Evolutionary conservation across 495 filamentous ascomycete species (phyloP).

Genomic region (Astrothelium subdiscretum): DNA sequence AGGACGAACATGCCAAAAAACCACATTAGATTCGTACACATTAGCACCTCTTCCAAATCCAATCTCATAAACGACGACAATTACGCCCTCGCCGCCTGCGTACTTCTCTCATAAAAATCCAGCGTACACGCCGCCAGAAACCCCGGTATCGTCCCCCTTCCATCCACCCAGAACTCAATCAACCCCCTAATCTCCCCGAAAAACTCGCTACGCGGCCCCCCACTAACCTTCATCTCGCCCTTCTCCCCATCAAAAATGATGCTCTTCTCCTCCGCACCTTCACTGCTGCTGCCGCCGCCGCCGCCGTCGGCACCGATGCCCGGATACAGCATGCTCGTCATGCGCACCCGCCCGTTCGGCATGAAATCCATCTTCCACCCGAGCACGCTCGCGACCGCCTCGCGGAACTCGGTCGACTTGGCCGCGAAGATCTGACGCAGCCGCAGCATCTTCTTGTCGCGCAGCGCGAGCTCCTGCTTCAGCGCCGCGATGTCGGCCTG

Average conservation of each 20-base stretch:
- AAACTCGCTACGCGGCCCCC: constrained; percentile 77
- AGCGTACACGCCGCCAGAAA: constrained; percentile 81
- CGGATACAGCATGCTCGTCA: constrained; percentile 68
- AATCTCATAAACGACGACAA: neutral
- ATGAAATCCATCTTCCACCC: constrained; percentile 91
- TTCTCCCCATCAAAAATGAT: constrained; percentile 96
- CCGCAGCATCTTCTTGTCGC: constrained; percentile 72
- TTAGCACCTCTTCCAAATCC: neutral
- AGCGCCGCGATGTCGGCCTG: constrained; percentile 62
- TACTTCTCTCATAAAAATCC: constrained; percentile 82
- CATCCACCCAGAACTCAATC: constrained; percentile 89
- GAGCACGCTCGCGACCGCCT: constrained; percentile 76
- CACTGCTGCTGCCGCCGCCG: constrained; percentile 35
- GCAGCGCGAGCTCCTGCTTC: constrained; percentile 59
- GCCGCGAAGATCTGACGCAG: constrained; percentile 81
- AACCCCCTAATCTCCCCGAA: constrained; percentile 69
- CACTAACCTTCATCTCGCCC: constrained; percentile 92
- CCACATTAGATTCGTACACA: neutral
- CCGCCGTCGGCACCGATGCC: constrained; percentile 20
- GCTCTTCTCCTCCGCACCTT: constrained; percentile 61
- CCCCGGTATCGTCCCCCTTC: constrained; percentile 80
- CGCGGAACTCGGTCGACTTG: constrained; percentile 85
- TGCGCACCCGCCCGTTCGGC: constrained; percentile 80
- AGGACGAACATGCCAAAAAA: too few relatives aligned
- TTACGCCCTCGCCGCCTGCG: constrained; percentile 40